Evolutionary conservation across 164 flowering plant genomes (phyloP).

Genomic region (Chimonanthus praecox): DNA sequence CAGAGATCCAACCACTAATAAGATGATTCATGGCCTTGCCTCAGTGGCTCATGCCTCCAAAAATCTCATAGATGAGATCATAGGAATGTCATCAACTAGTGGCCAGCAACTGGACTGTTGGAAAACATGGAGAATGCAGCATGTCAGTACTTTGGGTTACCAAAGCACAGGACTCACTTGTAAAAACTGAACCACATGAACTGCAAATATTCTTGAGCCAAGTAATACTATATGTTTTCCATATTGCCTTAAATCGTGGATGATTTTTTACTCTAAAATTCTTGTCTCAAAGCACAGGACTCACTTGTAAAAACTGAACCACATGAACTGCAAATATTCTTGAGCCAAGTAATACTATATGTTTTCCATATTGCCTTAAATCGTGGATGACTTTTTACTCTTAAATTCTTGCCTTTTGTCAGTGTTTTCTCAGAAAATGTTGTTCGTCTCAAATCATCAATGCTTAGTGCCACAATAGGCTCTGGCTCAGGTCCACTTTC

Average conservation of each 20-base stretch:
- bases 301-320: neutral
- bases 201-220: neutral
- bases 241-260: neutral
- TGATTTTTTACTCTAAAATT: neutral
- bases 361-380: neutral
- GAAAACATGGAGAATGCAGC: neutral
- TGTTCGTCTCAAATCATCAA: conserved; percentile 44
- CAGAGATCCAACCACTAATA: neutral
- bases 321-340: neutral
- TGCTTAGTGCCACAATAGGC: conserved; percentile 28
- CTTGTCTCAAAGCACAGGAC: neutral
- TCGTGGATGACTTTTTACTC: neutral
- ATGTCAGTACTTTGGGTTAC: neutral
- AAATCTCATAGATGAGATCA: neutral
- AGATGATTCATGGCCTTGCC: neutral
- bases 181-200: neutral
- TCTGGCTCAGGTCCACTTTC: conserved; percentile 32
- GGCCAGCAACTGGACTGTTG: neutral
- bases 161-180: neutral
- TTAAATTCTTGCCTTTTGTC: conserved; percentile 7
- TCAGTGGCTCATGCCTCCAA: neutral
- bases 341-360: neutral
- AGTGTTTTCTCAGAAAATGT: conserved; percentile 84
- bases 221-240: neutral
- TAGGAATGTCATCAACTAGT: neutral